These are phyloP conservation scores for Chamaenerion angustifolium DNA, from an alignment of 345 rosid species.

Conservation along the genomic window DNA sequence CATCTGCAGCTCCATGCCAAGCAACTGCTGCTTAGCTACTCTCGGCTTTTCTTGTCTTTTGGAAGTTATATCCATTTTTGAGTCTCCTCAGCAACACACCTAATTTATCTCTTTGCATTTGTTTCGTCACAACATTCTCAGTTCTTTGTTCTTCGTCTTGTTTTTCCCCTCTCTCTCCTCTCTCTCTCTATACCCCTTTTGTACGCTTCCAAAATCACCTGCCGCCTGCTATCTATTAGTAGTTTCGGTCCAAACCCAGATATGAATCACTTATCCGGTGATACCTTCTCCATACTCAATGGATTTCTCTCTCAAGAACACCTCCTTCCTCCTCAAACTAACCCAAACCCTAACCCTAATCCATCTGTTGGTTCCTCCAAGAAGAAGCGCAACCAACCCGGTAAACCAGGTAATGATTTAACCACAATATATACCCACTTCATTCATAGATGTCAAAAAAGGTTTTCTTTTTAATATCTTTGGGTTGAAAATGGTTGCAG, in stretches of 20 bases:
- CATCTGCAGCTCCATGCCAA: not conserved
- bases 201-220: not conserved
- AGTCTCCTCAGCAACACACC: not conserved
- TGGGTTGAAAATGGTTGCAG: too few relatives aligned
- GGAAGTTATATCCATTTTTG: not conserved
- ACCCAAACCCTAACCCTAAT: conserved; percentile 2
- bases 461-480: too few relatives aligned
- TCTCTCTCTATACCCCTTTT: not conserved
- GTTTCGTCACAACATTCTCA: not conserved
- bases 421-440: too few relatives aligned
- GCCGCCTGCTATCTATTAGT: not conserved
- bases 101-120: not conserved
- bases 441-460: too few relatives aligned
- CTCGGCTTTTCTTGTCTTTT: conserved; percentile 7
- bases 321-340: not conserved
- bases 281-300: conserved; percentile 2
- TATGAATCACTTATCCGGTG: conserved; percentile 6
- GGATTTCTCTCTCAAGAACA: not conserved
- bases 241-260: not conserved
- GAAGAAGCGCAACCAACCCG: conserved; percentile 8
- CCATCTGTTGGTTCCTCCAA: not conserved
- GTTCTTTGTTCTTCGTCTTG: conserved; percentile 2
- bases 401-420: conserved; percentile 6
- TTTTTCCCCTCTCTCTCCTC: too few relatives aligned
- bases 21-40: not conserved